Evolutionary conservation across 208 protist genomes (phyloP).

Genomic region (Phytomonas sp.): DNA sequence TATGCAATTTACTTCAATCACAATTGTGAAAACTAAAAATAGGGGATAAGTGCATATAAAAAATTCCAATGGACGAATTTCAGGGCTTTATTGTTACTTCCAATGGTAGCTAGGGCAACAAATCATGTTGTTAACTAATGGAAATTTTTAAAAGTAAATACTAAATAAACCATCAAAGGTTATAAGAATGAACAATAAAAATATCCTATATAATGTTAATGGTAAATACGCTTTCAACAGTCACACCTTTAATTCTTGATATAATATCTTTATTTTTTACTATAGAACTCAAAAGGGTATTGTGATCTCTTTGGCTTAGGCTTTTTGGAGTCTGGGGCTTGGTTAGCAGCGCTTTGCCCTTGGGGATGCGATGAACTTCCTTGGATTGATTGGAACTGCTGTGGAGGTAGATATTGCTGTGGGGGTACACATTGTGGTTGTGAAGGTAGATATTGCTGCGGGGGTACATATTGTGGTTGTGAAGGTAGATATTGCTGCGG

Average conservation of each 20-base stretch:
- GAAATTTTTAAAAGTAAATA: background rate
- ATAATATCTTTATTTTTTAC: slow-evolving; percentile 4
- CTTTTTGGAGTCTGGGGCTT: slow-evolving; percentile 10
- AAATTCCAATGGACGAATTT: background rate
- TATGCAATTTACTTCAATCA: no score
- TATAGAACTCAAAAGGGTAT: background rate
- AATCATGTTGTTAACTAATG: background rate
- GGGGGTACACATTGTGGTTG: slow-evolving; percentile 22
- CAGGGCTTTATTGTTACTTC: background rate
- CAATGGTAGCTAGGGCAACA: background rate
- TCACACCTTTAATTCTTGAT: background rate
- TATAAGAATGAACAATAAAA: slow-evolving; percentile 5
- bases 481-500: slow-evolving; percentile 48
- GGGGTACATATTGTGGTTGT: slow-evolving; percentile 20
- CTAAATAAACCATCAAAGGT: background rate
- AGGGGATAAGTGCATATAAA: background rate
- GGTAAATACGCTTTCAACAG: background rate
- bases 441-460: slow-evolving; percentile 48
- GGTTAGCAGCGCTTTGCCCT: background rate
- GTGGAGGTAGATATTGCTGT: slow-evolving; percentile 46
- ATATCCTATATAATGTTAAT: slow-evolving; percentile 1
- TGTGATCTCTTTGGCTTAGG: slow-evolving; percentile 1
- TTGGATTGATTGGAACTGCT: slow-evolving; percentile 1
- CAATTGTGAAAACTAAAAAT: background rate
- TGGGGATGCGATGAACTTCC: slow-evolving; percentile 7